These are phyloP conservation scores for Pisolithus microcarpus DNA, from an alignment of 768 basidiomycete species.

Conservation along the genomic window DNA sequence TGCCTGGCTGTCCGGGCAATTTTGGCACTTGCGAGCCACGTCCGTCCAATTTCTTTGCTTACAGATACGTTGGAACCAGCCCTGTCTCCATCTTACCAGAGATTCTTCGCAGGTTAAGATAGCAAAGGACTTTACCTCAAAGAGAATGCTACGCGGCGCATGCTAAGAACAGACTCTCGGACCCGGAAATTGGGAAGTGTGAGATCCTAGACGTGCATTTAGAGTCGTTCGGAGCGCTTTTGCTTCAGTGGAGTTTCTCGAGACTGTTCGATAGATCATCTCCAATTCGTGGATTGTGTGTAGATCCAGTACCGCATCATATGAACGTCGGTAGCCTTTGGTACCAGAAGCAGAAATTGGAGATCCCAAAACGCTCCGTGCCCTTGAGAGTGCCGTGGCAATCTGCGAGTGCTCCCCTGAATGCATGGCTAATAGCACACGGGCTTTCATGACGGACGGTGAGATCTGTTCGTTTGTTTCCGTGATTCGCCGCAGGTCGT, in stretches of 20 bases:
- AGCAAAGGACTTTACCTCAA: conserved; percentile 43
- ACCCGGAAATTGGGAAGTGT: conserved; percentile 84
- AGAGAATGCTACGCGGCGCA: conserved; percentile 79
- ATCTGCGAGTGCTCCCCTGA: conserved; percentile 42
- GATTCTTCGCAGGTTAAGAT: background rate
- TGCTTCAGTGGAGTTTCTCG: conserved; percentile 37
- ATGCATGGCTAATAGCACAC: conserved; percentile 75
- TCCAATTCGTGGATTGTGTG: conserved; percentile 86
- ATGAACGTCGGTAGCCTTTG: conserved; percentile 77
- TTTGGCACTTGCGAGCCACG: conserved; percentile 93
- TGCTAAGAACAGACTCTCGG: conserved; percentile 83
- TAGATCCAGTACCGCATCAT: conserved; percentile 78
- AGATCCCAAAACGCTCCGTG: conserved; percentile 67
- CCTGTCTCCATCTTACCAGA: conserved; percentile 9
- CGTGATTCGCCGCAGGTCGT: conserved; percentile 62
- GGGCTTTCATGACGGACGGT: conserved; percentile 66
- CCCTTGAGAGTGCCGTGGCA: conserved; percentile 46
- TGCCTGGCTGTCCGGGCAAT: conserved; percentile 94
- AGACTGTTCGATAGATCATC: conserved; percentile 45
- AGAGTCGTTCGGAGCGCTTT: conserved; percentile 34
- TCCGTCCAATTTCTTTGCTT: conserved; percentile 62
- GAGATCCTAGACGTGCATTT: conserved; percentile 57
- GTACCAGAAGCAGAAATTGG: conserved; percentile 77
- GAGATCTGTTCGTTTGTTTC: conserved; percentile 42
- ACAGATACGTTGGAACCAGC: conserved; percentile 30